A percentile compares a stretch with the other conserved stretches of the same genome.
These are phyloP conservation scores for Vanderwaltozyma polyspora DNA, from an alignment of 805 yeast species.

Conservation along the genomic window DNA sequence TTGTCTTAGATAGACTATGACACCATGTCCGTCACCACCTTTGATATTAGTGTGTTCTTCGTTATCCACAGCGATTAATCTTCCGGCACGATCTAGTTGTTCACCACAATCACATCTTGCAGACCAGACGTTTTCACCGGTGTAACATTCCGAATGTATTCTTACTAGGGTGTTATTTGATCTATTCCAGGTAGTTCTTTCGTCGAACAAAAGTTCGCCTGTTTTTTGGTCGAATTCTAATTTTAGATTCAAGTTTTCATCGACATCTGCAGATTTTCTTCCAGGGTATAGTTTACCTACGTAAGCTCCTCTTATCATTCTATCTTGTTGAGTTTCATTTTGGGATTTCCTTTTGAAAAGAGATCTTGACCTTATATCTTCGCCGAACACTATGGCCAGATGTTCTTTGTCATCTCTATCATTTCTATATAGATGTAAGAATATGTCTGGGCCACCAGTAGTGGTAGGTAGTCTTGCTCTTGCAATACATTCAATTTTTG, in stretches of 20 bases:
- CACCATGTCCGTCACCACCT: conserved; percentile 77
- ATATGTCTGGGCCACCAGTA: conserved; percentile 90
- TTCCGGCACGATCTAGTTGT: conserved; percentile 96
- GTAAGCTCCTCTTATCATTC: conserved; percentile 99
- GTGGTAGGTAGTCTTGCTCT: conserved; percentile 96
- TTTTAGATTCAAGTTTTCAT: conserved; percentile 32
- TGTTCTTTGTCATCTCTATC: conserved; percentile 87
- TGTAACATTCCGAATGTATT: conserved; percentile 94
- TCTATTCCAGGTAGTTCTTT: conserved; percentile 18
- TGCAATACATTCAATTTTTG: conserved; percentile 76
- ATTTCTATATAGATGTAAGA: conserved; percentile 79
- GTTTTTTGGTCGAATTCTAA: conserved; percentile 34
- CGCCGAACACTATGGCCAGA: conserved; percentile 93
- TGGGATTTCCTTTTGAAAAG: conserved; percentile 44
- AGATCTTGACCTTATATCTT: conserved; percentile 68
- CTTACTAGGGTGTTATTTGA: conserved; percentile 50
- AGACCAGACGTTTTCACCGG: conserved; percentile 99
- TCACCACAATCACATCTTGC: conserved; percentile 99
- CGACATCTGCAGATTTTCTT: conserved; percentile 55
- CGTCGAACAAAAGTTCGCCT: conserved; percentile 15
- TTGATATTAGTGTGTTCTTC: conserved; percentile 17
- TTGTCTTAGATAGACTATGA: conserved; percentile 89
- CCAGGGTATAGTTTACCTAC: conserved; percentile 87
- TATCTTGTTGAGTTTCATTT: conserved; percentile 75
- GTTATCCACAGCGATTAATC: conserved; percentile 47